Evolutionary conservation across 495 filamentous ascomycete genomes (phyloP).

Genomic region (Trichoderma reesei): DNA sequence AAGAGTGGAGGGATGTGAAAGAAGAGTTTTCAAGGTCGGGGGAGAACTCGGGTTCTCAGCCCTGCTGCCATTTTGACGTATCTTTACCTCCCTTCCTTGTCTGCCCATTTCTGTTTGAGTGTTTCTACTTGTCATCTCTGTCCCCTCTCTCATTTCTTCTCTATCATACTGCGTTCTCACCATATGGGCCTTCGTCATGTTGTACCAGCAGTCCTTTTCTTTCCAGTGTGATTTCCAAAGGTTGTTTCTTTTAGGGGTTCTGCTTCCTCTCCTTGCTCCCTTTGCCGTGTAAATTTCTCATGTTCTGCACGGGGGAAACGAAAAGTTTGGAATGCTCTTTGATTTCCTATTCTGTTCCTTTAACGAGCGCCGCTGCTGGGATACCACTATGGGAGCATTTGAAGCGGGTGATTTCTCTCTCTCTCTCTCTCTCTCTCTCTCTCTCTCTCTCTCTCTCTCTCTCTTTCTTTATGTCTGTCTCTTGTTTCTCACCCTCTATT

Average conservation of each 20-base stretch:
- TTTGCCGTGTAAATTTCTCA: neutral
- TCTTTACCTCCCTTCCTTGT: neutral
- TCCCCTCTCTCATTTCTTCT: slow-evolving; percentile 23
- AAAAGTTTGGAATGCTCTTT: slow-evolving; percentile 7
- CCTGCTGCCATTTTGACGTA: slow-evolving; percentile 6
- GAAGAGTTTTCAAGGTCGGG: neutral
- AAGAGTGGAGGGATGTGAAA: neutral
- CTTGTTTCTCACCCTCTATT: no score
- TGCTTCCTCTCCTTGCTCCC: slow-evolving; percentile 3
- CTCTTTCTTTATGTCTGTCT: neutral
- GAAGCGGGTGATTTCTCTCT: neutral
- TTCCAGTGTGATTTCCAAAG: slow-evolving; percentile 6
- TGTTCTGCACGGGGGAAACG: slow-evolving; percentile 3
- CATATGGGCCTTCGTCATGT: slow-evolving; percentile 18
- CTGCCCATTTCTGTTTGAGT: slow-evolving; percentile 1
- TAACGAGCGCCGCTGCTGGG: neutral
- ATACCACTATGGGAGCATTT: neutral
- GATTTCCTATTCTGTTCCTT: neutral
- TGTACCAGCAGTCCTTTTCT: slow-evolving; percentile 18
- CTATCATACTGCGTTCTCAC: slow-evolving; percentile 18
- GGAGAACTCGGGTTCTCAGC: slow-evolving; percentile 8
- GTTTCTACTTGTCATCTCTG: slow-evolving; percentile 16
- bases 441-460: neutral
- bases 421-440: neutral
- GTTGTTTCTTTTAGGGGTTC: slow-evolving; percentile 5